A percentile compares a stretch with the other conserved stretches of the same genome.
phyloP scores from a whole-genome alignment of 2,329 filamentous ascomycete species.

The Dothideomycetes sp. region DNA sequence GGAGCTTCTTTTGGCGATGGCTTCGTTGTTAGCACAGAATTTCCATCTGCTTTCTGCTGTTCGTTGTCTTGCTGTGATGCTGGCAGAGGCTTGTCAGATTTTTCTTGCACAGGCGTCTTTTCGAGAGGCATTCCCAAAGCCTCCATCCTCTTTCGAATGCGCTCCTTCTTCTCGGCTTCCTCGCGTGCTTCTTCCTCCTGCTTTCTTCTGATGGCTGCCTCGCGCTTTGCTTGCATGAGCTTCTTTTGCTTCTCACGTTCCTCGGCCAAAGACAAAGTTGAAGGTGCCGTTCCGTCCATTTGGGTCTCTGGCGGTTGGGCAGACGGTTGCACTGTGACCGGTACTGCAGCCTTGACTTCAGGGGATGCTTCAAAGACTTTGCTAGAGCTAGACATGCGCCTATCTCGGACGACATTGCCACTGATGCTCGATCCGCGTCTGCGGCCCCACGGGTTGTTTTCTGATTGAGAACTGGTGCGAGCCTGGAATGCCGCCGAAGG shows the following conservation, averaged over 20 bases:
- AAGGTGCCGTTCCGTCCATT: slow-evolving; percentile 13
- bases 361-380: slow-evolving; percentile 30
- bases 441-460: slow-evolving; percentile 55
- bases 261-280: slow-evolving; percentile 13
- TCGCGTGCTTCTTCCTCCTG: slow-evolving; percentile 61
- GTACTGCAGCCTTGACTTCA: slow-evolving; percentile 18
- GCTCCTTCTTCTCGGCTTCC: slow-evolving; percentile 61
- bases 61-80: slow-evolving; percentile 4
- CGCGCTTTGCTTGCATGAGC: slow-evolving; percentile 61
- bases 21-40: slow-evolving; percentile 10
- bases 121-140: slow-evolving; percentile 51
- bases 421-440: slow-evolving; percentile 85
- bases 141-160: slow-evolving; percentile 63
- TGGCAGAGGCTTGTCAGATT: slow-evolving; percentile 12
- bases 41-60: neutral
- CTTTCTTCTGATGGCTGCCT: slow-evolving; percentile 58
- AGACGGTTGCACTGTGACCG: slow-evolving; percentile 24
- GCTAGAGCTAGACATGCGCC: slow-evolving; percentile 51
- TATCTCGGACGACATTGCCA: slow-evolving; percentile 55
- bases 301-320: slow-evolving; percentile 16
- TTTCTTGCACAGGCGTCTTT: slow-evolving; percentile 13
- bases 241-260: slow-evolving; percentile 15
- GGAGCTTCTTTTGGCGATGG: slow-evolving; percentile 14
- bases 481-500: slow-evolving; percentile 83
- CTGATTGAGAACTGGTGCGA: slow-evolving; percentile 56